These are phyloP conservation scores for Echeveria elegans DNA, from an alignment of 164 flowering plant genomes.

Conservation along the genomic window DNA sequence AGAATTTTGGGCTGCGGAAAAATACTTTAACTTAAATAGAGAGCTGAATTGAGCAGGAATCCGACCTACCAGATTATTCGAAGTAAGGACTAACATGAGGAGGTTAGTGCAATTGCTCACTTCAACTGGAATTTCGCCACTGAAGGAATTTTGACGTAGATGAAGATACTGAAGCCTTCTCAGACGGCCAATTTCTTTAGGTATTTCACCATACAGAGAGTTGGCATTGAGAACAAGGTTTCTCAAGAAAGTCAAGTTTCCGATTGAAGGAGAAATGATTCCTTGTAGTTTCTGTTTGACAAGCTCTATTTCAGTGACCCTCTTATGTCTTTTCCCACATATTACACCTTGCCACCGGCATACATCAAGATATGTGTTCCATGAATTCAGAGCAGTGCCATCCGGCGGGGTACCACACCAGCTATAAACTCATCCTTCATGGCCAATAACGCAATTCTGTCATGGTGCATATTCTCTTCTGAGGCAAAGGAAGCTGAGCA, in stretches of 20 bases:
- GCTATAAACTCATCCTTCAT: neutral
- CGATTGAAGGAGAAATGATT: neutral
- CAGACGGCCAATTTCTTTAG: neutral
- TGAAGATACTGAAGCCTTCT: neutral
- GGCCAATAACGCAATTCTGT: neutral
- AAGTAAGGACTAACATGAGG: neutral
- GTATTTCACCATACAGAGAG: neutral
- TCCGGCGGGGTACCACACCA: neutral
- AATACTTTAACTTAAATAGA: neutral
- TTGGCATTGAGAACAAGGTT: neutral
- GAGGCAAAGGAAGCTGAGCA: neutral
- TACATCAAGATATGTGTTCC: neutral
- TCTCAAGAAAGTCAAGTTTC: neutral
- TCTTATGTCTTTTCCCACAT: neutral
- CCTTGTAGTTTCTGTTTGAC: neutral
- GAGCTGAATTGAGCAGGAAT: neutral
- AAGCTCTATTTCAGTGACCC: neutral
- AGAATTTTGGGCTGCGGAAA: neutral
- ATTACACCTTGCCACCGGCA: neutral
- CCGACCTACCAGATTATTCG: neutral
- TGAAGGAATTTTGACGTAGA: neutral
- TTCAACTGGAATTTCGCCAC: neutral
- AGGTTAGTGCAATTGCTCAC: neutral
- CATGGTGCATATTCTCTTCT: neutral
- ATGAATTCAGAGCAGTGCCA: neutral